phyloP scores from a whole-genome alignment of 1,284 basidiomycete species.

The Ustilago cynodontis region DNA sequence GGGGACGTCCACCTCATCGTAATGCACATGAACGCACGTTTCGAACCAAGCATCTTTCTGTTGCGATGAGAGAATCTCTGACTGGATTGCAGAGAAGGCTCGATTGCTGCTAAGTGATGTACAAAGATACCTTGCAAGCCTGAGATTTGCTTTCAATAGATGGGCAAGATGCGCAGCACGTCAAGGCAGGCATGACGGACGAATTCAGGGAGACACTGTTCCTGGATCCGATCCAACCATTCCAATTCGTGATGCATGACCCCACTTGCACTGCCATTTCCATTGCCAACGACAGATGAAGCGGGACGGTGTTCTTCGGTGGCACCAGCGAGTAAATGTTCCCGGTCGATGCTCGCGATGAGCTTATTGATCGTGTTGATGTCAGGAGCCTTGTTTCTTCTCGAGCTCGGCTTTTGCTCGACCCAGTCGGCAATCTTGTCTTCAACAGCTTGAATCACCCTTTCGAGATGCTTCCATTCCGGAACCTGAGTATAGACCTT shows the following conservation, averaged over 20 bases:
- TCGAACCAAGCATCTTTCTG: background rate
- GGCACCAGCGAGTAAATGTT: conserved; percentile 47
- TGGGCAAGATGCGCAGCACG: conserved; percentile 44
- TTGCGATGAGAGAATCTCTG: background rate
- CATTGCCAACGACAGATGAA: background rate
- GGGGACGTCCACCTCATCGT: background rate
- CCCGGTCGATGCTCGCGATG: conserved; percentile 54
- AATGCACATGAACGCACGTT: background rate
- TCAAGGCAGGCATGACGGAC: conserved; percentile 42
- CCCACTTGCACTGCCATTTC: background rate
- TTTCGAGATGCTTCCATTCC: conserved; percentile 47
- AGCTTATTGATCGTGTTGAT: conserved; percentile 45
- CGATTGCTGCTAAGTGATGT: background rate
- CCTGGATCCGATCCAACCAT: conserved; percentile 55
- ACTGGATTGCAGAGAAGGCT: background rate
- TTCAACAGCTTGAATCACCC: conserved; percentile 52
- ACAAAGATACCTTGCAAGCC: background rate
- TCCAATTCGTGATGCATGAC: conserved; percentile 43
- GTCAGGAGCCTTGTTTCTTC: conserved; percentile 35
- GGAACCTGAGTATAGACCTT: conserved; percentile 39
- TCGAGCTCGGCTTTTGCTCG: conserved; percentile 30
- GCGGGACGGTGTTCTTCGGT: conserved; percentile 20
- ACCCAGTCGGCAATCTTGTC: conserved; percentile 45
- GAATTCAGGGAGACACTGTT: conserved; percentile 49
- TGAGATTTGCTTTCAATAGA: conserved; percentile 40